These are phyloP conservation scores for Vanilla planifolia DNA, from an alignment of 106 monocot species.

Conservation along the genomic window DNA sequence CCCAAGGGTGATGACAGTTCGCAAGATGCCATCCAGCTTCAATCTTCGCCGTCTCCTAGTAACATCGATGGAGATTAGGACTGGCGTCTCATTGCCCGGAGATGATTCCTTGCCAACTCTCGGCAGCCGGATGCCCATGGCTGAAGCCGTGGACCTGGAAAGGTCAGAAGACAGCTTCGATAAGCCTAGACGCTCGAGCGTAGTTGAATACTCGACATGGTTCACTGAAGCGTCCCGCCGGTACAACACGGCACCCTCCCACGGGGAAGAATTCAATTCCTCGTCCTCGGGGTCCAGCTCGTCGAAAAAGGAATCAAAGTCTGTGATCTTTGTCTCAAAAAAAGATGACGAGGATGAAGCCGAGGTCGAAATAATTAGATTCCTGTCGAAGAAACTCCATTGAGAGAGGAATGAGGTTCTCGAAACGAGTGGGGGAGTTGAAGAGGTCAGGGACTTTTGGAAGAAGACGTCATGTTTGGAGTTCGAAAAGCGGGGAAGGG, in stretches of 20 bases:
- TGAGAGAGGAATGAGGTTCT: too few relatives aligned
- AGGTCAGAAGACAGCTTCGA: conserved; percentile 44
- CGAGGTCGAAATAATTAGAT: too few relatives aligned
- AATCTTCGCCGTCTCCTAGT: conserved; percentile 73
- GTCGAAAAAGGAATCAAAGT: conserved; percentile 8
- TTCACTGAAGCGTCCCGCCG: conserved; percentile 52
- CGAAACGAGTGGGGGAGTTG: too few relatives aligned
- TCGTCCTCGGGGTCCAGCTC: conserved; percentile 22
- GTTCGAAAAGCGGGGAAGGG: too few relatives aligned
- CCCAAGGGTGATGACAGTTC: conserved; percentile 84
- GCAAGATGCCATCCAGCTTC: conserved; percentile 82
- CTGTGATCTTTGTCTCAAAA: conserved; percentile 8
- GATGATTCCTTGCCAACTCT: conserved; percentile 14
- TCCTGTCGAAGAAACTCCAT: too few relatives aligned
- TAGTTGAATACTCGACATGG: conserved; percentile 79
- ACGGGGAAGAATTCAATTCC: conserved; percentile 40
- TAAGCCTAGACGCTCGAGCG: conserved; percentile 78
- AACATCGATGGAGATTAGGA: conserved; percentile 67
- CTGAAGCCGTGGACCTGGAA: conserved; percentile 59
- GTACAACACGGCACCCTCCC: conserved; percentile 94
- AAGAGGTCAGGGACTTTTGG: too few relatives aligned
- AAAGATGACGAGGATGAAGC: not conserved
- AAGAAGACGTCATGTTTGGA: too few relatives aligned
- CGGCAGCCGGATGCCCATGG: conserved; percentile 66
- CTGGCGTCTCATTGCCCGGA: conserved; percentile 46